Percentiles rank a stretch among this genome's conserved stretches.
Evolutionary conservation across 2,329 filamentous ascomycete species (phyloP).

Genomic region (Trichoderma sp.): DNA sequence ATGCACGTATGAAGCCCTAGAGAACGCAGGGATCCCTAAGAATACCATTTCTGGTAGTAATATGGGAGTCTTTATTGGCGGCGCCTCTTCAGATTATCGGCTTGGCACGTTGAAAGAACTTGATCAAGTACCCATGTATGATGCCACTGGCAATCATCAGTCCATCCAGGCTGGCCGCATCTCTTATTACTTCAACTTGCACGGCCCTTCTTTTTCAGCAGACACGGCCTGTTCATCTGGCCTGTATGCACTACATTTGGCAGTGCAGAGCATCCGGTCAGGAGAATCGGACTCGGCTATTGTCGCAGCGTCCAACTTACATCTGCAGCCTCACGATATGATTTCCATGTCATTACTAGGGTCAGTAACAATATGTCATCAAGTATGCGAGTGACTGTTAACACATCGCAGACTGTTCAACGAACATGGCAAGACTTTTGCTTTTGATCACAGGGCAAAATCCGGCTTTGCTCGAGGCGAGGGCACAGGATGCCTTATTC

Average conservation of each 20-base stretch:
- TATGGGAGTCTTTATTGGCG: conserved; percentile 51
- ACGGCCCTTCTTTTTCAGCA: conserved; percentile 51
- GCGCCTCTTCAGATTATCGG: conserved; percentile 49
- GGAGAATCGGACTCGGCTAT: conserved; percentile 48
- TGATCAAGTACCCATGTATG: conserved; percentile 50
- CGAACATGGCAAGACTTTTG: conserved; percentile 50
- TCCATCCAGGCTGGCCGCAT: conserved; percentile 55
- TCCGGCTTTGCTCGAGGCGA: conserved; percentile 61
- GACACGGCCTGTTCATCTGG: conserved; percentile 55
- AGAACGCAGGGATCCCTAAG: conserved; percentile 51
- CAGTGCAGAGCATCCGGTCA: conserved; percentile 47
- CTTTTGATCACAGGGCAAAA: conserved; percentile 33
- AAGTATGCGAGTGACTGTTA: not conserved
- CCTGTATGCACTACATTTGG: conserved; percentile 49
- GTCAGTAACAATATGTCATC: conserved; percentile 20
- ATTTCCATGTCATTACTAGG: conserved; percentile 34
- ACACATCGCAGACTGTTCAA: conserved; percentile 38
- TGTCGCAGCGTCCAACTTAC: conserved; percentile 48
- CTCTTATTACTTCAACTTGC: conserved; percentile 55
- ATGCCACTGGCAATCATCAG: conserved; percentile 49
- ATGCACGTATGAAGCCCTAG: conserved; percentile 53
- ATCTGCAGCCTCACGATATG: conserved; percentile 44
- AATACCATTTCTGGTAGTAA: conserved; percentile 47
- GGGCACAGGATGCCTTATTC: conserved; percentile 52
- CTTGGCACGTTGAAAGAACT: conserved; percentile 42